phyloP scores from a whole-genome alignment of 2,329 filamentous ascomycete species.

The Talaromyces pinophilus region DNA sequence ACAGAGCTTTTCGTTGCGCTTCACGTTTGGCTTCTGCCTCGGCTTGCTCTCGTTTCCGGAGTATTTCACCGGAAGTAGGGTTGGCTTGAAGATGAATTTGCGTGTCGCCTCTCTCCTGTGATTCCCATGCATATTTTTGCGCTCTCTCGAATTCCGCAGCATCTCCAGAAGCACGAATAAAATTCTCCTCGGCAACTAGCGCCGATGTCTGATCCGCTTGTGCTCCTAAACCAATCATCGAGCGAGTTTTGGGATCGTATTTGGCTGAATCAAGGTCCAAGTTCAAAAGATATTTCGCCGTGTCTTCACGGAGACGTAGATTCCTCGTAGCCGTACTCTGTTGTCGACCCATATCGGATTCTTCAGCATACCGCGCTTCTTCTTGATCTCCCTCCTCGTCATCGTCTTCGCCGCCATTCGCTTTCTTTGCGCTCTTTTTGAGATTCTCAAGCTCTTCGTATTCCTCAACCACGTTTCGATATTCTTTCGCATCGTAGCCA shows the following conservation, averaged over 20 bases:
- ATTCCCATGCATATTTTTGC: slow-evolving; percentile 91
- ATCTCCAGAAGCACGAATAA: slow-evolving; percentile 83
- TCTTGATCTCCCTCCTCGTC: slow-evolving; percentile 37
- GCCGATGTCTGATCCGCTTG: slow-evolving; percentile 77
- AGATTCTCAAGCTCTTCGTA: slow-evolving; percentile 84
- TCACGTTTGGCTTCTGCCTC: slow-evolving; percentile 70
- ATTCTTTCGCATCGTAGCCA: slow-evolving; percentile 90
- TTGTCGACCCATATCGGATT: slow-evolving; percentile 93
- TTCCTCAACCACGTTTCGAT: slow-evolving; percentile 81
- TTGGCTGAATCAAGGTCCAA: slow-evolving; percentile 94
- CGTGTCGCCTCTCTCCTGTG: slow-evolving; percentile 77
- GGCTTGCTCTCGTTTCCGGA: slow-evolving; percentile 75
- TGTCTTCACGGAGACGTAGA: slow-evolving; percentile 90
- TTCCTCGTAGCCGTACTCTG: slow-evolving; percentile 90
- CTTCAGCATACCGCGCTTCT: slow-evolving; percentile 77
- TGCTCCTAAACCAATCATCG: slow-evolving; percentile 82
- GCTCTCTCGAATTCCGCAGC: slow-evolving; percentile 90
- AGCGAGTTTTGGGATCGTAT: slow-evolving; percentile 94
- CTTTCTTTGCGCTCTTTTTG: slow-evolving; percentile 54
- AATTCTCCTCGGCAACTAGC: slow-evolving; percentile 89
- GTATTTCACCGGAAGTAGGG: slow-evolving; percentile 85
- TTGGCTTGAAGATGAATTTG: slow-evolving; percentile 93
- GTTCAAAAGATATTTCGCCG: slow-evolving; percentile 93
- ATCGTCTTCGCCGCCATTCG: slow-evolving; percentile 56
- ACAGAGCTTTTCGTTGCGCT: slow-evolving; percentile 67